Base-by-base conservation (phyloP, 371 early-diverging fungal species). In the Apophysomyces sp. region DNA sequence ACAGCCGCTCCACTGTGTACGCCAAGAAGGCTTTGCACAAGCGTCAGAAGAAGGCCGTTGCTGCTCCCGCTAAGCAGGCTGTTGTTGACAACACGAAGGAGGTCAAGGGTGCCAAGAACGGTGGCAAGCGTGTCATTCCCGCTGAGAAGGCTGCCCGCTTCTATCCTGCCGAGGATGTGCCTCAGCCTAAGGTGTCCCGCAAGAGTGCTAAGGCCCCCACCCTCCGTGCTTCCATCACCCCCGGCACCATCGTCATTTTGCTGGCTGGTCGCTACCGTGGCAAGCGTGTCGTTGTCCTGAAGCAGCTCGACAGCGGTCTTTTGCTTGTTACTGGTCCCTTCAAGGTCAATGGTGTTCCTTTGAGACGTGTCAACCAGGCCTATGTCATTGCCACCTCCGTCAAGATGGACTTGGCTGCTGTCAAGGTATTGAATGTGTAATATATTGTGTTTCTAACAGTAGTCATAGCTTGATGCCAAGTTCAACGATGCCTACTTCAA, bases 311-410 rank as follows among this genome's bases (percentile, higher is more conserved):
- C 64, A 89, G 91, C 63, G 99, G 99, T 73, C 89, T 98, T 66
- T 85, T 98, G 66, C 89, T 98, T 67, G 95, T 98, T 70, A 93
- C 97, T 66, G 99, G 99, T 63, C 99, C 99, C 63, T 94, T 90
- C 93, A 92, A 92, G 87, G 75, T 97, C 83, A 98, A 98, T 89
- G 99, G 99, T 72, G 95, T 98, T 41, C 99, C 99, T 60, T 84
- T 98, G 69, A 89, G 94, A 71, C 95, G 99, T 63, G 96, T 98
- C 83, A 94, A 96, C 91, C 97, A 96, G 85, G 94, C 97, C 66
- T 98, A 96, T 82, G 98, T 95, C 71, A 92, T 98, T 76, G 97
- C 98, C 69, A 98, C 98, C 77, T 94, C 97, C 72, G 95, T 98
- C 87, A 95, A 95, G 88, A 72, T 98, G 34, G 95, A 98, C 74